Base-by-base conservation (phyloP, 2,329 filamentous ascomycete genomes). In the Keithomyces neogunnii region DNA sequence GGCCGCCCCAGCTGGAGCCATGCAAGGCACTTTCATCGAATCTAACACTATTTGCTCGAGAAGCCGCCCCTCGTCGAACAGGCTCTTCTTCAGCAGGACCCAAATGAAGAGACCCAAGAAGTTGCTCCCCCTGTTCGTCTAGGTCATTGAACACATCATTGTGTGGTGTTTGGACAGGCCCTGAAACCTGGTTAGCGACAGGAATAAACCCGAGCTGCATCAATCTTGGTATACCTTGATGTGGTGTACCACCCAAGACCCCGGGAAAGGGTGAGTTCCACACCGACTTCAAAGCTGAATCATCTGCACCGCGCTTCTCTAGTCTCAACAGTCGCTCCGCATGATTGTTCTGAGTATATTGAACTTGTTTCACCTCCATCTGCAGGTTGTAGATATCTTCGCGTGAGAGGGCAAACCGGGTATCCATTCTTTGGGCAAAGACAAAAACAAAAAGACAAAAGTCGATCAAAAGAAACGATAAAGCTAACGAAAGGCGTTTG, bases 21-120 rank as follows among this genome's bases (percentile, higher is more conserved):
- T 96, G 90, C 60, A 96, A 83, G 11, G 92, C 91, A 63, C 89
- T 96, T 66, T 97, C 92, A 64, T 97, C 93, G 62, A 99, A 99
- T 38, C 93, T 88, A 59, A 99, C 93, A 64, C 93, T 97, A 66
- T 97, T 97, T 46, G 93, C 92, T 60, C 93, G 81, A 19, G 93
- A 99, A 19, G 89, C 86, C 26, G 88, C 89, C 50, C 93, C 89
- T 56, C 92, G 82, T 38, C 89, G 83, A 52, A 89, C 84, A 33
- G 88, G 88, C 63, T 91, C 87, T 56, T 97, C 90, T 55, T 96
- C 91, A 4, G 85, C 80, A 57, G 71, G 69, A 2, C 96, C 92
- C 5, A 97, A 76, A 53, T 91, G 88, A 52, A 96, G 77, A 50
- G 87, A 89, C 48, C 85, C 86, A 47, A 95, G 79, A 53, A 93